phyloP scores from a whole-genome alignment of 257 asterid genomes.

The Solanum sparsipilum region DNA sequence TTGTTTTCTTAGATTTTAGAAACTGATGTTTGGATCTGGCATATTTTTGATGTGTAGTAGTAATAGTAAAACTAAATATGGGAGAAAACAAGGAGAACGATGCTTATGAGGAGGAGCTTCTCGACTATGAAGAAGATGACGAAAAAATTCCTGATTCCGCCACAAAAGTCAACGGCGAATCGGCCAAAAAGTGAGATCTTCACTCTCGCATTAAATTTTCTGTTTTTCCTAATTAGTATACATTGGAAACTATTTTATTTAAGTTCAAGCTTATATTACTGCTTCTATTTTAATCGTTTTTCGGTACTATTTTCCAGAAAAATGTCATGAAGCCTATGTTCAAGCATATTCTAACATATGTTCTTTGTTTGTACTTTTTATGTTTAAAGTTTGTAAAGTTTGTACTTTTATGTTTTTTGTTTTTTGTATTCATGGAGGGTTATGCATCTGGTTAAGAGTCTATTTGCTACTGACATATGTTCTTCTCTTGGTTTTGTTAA shows the following conservation, averaged over 20 bases:
- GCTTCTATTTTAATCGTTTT: neutral
- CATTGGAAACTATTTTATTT: neutral
- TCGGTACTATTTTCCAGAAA: neutral
- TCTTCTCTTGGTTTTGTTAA: neutral
- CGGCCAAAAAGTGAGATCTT: constrained; percentile 62
- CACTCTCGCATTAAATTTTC: neutral
- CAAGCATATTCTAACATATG: neutral
- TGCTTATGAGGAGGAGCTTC: constrained; percentile 90
- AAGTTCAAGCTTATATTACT: neutral
- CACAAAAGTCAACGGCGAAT: constrained; percentile 70
- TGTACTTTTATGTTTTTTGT: neutral
- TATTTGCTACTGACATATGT: neutral
- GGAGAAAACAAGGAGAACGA: constrained; percentile 74
- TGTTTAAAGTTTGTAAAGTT: neutral
- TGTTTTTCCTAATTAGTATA: neutral
- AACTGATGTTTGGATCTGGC: constrained; percentile 7
- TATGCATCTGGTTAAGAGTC: neutral
- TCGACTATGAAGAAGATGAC: constrained; percentile 92
- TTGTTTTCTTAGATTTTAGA: neutral
- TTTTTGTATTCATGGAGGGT: neutral
- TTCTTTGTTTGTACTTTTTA: too few species aligned
- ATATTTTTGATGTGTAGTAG: neutral
- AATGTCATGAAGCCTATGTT: neutral
- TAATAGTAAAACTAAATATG: constrained; percentile 21
- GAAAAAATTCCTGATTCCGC: constrained; percentile 63